phyloP scores from a whole-genome alignment of 225 moss, liverwort and hornwort genomes.

The Physcomitrellopsis africana region DNA sequence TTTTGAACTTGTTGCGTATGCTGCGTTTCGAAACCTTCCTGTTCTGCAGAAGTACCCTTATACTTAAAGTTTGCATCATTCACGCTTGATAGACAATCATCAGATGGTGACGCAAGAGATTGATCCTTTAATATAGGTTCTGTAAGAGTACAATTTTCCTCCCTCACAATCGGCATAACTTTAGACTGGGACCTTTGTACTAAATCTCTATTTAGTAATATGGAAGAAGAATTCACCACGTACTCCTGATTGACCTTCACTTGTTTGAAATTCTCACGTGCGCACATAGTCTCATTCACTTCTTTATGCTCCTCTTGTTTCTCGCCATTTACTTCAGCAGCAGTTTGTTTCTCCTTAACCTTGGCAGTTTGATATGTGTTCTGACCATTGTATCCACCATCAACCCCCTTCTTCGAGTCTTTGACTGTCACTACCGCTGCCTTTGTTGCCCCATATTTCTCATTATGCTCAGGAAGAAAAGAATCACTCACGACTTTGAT shows the following conservation, averaged over 20 bases:
- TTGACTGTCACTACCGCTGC: slow-evolving; percentile 25
- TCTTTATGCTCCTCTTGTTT: slow-evolving; percentile 20
- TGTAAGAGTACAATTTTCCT: slow-evolving; percentile 41
- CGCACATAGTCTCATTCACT: neutral
- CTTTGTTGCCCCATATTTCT: slow-evolving; percentile 20
- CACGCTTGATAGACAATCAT: neutral
- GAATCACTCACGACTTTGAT: slow-evolving; percentile 15
- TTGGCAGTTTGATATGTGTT: slow-evolving; percentile 17
- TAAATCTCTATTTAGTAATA: neutral
- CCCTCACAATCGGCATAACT: slow-evolving; percentile 43
- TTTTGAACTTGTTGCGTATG: slow-evolving; percentile 8
- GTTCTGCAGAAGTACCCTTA: slow-evolving; percentile 7
- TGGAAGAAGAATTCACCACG: slow-evolving; percentile 17
- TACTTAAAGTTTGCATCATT: slow-evolving; percentile 30
- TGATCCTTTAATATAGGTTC: slow-evolving; percentile 47
- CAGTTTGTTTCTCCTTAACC: neutral
- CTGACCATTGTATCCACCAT: slow-evolving; percentile 27
- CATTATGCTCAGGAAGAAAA: neutral
- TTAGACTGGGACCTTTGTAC: slow-evolving; percentile 30
- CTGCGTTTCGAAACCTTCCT: slow-evolving; percentile 8
- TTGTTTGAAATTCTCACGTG: slow-evolving; percentile 3
- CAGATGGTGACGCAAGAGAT: slow-evolving; percentile 26
- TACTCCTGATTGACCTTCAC: slow-evolving; percentile 16
- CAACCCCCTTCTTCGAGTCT: slow-evolving; percentile 18
- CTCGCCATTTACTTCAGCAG: slow-evolving; percentile 23